Evolutionary conservation across 2,329 filamentous ascomycete genomes (phyloP), one percentile per base, ranked within the genome.

Genomic region (Coleophoma eucalyptorum): DNA sequence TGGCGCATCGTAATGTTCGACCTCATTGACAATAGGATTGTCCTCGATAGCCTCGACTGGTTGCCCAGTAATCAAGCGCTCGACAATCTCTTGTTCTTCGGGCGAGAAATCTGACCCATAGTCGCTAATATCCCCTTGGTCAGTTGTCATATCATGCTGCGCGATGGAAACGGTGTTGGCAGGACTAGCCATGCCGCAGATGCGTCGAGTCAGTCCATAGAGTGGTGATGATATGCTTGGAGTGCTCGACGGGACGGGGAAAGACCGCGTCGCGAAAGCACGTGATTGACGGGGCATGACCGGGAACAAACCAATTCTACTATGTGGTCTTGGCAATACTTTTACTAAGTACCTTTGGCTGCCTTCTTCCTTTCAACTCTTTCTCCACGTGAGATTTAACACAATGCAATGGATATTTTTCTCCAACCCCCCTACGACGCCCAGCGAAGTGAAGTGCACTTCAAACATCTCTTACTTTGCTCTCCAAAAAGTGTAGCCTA

Each of bases 41-140:
- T 62, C 55, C 50, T 64, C 48, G 52, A 58, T 52, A 51, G 59
- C 44, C 42, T 69, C 66, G 20, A 67, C 57, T 40, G 67, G 67
- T 48, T 73, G 67, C 57, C 72, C 69, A 47, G 57, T 57, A 32
- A 84, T 67, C 31, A 85, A 63, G 37, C 73, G 68, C 59, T 73
- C 72, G 49, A 84, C 60, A 33, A 79, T 67, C 43, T 73, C 72
- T 55, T 81, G 76, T 67, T 84, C 80, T 55, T 80, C 77, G 3
- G 73, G 66, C 7, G 79, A 76, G 57, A 86, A 76, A 54, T 87
- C 83, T 5, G 80, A 83, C 54, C 81, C 83, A 74, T 86, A 86
- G 57, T 85, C 81, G 65, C 78, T 83, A 43, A 70, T 64, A 43
- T 45, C 50, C 43, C 62, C 54, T 20, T 47, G 32, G 18, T 47